A percentile compares a stretch with the other conserved stretches of the same genome.
Conservation (phyloP, 805 yeast genomes). For the Saturnispora besseyi region DNA sequence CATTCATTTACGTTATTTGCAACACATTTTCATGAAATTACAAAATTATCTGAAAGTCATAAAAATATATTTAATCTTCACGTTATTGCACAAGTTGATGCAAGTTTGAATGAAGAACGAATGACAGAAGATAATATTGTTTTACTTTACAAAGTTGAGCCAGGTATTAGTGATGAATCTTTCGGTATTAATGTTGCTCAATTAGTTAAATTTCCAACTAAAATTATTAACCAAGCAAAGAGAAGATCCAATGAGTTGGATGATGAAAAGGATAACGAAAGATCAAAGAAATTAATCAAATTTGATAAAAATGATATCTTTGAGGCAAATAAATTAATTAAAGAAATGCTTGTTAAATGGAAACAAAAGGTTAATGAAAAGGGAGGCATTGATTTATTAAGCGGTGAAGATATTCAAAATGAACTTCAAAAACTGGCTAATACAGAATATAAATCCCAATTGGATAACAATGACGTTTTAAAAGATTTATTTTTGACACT, state of each 20-base stretch:
- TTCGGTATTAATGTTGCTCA: conserved; percentile 98
- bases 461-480: conserved; percentile 15
- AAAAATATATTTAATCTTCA: conserved; percentile 71
- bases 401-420: conserved; percentile 31
- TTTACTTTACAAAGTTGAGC: conserved; percentile 84
- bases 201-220: conserved; percentile 83
- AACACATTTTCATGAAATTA: conserved; percentile 94
- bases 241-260: conserved; percentile 86
- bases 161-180: conserved; percentile 91
- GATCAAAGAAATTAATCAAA: conserved; percentile 38
- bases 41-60: conserved; percentile 59
- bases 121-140: conserved; percentile 62
- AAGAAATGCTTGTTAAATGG: conserved; percentile 47
- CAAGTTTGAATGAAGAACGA: conserved; percentile 22
- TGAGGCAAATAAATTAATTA: conserved; percentile 46
- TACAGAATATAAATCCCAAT: conserved; percentile 15
- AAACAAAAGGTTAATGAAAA: conserved; percentile 35
- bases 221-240: conserved; percentile 91
- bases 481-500: conserved; percentile 15
- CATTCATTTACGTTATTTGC: conserved; percentile 85
- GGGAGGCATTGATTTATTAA: conserved; percentile 36
- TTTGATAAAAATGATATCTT: conserved; percentile 44
- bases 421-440: conserved; percentile 31
- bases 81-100: conserved; percentile 84
- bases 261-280: conserved; percentile 30